These are phyloP conservation scores for Cladosporium colombiae DNA, from an alignment of 2,329 filamentous ascomycete genomes.

Conservation along the genomic window DNA sequence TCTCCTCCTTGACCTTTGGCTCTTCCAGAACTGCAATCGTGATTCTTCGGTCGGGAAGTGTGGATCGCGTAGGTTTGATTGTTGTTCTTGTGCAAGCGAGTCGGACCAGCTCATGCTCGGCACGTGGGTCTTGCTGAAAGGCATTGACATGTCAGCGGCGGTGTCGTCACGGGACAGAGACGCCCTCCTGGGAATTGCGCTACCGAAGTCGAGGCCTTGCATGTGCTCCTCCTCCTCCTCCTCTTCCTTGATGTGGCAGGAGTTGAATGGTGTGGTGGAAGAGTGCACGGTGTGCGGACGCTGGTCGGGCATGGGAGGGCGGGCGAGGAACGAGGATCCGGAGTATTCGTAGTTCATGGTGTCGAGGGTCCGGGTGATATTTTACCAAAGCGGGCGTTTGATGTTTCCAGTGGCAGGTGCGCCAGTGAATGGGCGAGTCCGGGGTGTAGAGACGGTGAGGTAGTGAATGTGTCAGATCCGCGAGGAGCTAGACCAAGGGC, in stretches of 20 bases:
- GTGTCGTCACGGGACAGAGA: conserved; percentile 34
- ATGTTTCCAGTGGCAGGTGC: background rate
- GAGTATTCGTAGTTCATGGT: conserved; percentile 20
- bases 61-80: conserved; percentile 1
- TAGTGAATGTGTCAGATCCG: conserved; percentile 12
- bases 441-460: background rate
- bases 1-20: conserved; percentile 16
- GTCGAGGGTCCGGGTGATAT: background rate
- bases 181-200: background rate
- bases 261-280: conserved; percentile 20
- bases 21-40: conserved; percentile 16
- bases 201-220: conserved; percentile 15
- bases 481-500: background rate
- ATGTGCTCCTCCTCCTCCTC: conserved; percentile 11
- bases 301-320: conserved; percentile 20
- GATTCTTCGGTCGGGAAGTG: conserved; percentile 20
- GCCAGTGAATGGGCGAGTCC: background rate
- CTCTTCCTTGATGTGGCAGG: background rate
- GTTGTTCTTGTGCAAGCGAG: background rate
- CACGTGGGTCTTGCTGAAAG: conserved; percentile 1
- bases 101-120: conserved; percentile 15
- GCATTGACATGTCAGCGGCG: conserved; percentile 29
- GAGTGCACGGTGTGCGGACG: conserved; percentile 32
- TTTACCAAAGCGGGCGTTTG: background rate
- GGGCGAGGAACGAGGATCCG: conserved; percentile 20